These are phyloP conservation scores for Backusella parvicylindrica DNA, from an alignment of 192 early-diverging fungal species.

Conservation along the genomic window DNA sequence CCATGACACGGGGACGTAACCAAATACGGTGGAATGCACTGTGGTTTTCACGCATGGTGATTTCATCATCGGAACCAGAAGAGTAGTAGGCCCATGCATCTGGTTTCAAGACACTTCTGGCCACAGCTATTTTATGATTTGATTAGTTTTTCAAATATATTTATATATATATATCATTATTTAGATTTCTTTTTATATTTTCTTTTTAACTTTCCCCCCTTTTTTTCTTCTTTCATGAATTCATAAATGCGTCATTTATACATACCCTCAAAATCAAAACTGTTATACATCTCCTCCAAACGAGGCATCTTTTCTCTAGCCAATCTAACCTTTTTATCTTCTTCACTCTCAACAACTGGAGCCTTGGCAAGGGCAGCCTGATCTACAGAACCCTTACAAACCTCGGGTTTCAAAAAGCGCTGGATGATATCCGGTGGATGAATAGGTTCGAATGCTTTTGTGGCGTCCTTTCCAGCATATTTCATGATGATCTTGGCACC, in stretches of 20 bases:
- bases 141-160: not conserved
- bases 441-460: conserved; percentile 57
- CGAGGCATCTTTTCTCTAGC: conserved; percentile 44
- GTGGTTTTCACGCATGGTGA: conserved; percentile 78
- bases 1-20: conserved; percentile 69
- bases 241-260: not conserved
- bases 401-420: conserved; percentile 43
- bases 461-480: conserved; percentile 71
- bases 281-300: conserved; percentile 58
- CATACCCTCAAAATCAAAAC: conserved; percentile 66
- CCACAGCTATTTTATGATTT: conserved; percentile 42
- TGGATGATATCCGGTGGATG: conserved; percentile 67
- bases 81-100: conserved; percentile 86
- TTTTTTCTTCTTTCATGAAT: not conserved
- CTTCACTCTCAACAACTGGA: conserved; percentile 29
- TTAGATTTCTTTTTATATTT: not conserved
- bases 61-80: conserved; percentile 78
- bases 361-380: conserved; percentile 19
- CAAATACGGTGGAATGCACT: conserved; percentile 71
- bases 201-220: not conserved
- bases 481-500: conserved; percentile 55
- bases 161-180: not conserved
- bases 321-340: conserved; percentile 30
- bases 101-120: conserved; percentile 47
- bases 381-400: conserved; percentile 55